Evolutionary conservation across 805 yeast genomes (phyloP), one percentile per base, ranked within the genome.

Genomic region (Zygoascus ofunaensis): DNA sequence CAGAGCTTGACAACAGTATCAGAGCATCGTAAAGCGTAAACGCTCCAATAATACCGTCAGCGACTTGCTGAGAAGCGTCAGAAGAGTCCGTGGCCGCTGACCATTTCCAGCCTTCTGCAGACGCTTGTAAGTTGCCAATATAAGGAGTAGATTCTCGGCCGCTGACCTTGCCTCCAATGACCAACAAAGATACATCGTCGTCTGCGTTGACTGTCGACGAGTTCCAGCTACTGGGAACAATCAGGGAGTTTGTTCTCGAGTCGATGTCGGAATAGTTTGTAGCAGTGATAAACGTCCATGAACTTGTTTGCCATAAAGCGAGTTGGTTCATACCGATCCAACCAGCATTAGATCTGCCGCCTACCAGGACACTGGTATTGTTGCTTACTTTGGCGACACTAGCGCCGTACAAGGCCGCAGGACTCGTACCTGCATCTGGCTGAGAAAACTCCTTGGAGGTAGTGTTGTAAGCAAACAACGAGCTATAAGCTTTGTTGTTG

Each of bases 271-370:
- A 48, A 32, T 62, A 61, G 42, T 56, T 58, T 8, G 53, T 49
- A 1, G 54, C 57, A 54, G 49, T 60, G 53, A 34, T 61, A 57
- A 77, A 82, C 2, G 83, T 72, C 94, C 94, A 85, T 5, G 83
- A 64, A 40, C 69, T 66, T 48, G 76, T 77, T 52, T 78, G 79
- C 84, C 87, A 82, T 2, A 80, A 60, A 0, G 92, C 90, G 17
- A 82, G 63, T 60, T 83, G 92, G 52, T 72, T 71, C 79, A 83
- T 74, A 49, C 76, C 73, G 30, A 82, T 73, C 87, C 89, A 82
- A 0, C 87, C 87, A 28, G 46, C 54, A 4, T 58, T 53, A 2
- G 84, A 72, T 43, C 67, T 68, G 2, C 94, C 94, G 0, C 92
- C 94, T 35, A 84, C 64, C 2, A 84, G 58, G 30, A 79, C 59